Evolutionary conservation across 2,329 filamentous ascomycete genomes (phyloP), one percentile per base, ranked within the genome.

Genomic region (Penicillium sp.): DNA sequence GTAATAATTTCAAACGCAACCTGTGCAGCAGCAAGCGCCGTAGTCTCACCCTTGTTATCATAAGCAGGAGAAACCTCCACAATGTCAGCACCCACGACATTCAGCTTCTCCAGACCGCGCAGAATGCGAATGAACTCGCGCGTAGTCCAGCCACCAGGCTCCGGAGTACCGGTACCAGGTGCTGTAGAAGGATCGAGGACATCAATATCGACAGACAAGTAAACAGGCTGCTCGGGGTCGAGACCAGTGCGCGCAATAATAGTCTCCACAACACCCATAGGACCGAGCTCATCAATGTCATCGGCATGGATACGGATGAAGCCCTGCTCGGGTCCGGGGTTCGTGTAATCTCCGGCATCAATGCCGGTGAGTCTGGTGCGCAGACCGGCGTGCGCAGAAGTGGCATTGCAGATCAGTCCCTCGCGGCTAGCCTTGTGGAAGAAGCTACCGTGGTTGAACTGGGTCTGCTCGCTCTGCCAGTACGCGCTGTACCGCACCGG

Each of bases 61-160:
- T 95, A 96, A 11, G 89, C 89, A 0, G 92, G 92, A 42, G 88
- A 86, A 8, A 95, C 90, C 79, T 96, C 92, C 5, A 97, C 92
- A 46, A 96, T 84, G 74, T 96, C 92, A 0, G 91, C 92, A 1
- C 91, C 92, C 3, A 96, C 90, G 4, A 96, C 77, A 68, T 96
- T 96, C 70, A 96, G 72, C 59, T 73, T 83, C 76, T 96, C 92
- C 40, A 96, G 83, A 0, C 90, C 91, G 31, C 91, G 80, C 69
- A 96, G 74, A 54, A 96, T 91, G 11, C 89, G 81, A 60, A 96
- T 93, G 63, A 96, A 79, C 78, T 96, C 92, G 48, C 92, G 81
- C 18, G 89, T 95, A 5, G 90, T 94, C 92, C 92, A 96, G 36
- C 92, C 92, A 54, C 92, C 92, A 0, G 91, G 89, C 77, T 96